A percentile compares a stretch with the other conserved stretches of the same genome.
Evolutionary conservation across 2,329 filamentous ascomycete genomes (phyloP).

Genomic region (Apiospora sp.): DNA sequence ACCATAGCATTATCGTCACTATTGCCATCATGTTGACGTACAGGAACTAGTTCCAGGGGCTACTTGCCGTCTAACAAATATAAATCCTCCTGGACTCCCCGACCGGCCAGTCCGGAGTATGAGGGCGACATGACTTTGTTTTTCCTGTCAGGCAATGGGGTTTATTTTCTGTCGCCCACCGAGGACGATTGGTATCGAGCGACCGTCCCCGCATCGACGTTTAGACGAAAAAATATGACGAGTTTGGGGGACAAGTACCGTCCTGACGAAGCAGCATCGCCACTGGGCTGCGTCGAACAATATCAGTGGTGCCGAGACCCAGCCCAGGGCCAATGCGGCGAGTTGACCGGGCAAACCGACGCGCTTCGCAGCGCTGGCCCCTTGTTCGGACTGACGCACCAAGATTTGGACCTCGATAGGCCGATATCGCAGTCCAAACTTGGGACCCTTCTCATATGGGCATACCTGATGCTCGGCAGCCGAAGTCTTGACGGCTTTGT

Average conservation of each 20-base stretch:
- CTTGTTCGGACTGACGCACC: not conserved
- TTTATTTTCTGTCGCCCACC: constrained; percentile 24
- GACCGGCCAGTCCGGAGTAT: not conserved
- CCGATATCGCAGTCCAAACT: not conserved
- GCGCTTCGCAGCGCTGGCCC: not conserved
- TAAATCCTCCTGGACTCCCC: constrained; percentile 22
- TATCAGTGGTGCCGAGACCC: constrained; percentile 9
- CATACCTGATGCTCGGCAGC: not conserved
- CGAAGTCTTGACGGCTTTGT: not conserved
- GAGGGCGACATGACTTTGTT: constrained; percentile 25
- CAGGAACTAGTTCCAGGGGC: not conserved
- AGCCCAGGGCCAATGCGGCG: not conserved
- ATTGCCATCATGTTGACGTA: constrained; percentile 25
- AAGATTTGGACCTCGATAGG: not conserved
- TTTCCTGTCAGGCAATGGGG: constrained; percentile 32
- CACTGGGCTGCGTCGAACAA: constrained; percentile 13
- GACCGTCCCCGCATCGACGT: not conserved
- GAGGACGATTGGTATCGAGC: constrained; percentile 34
- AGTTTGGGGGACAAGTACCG: too few relatives aligned
- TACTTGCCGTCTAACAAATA: not conserved
- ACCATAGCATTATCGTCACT: constrained; percentile 19
- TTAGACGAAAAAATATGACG: too few relatives aligned
- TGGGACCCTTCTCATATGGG: constrained; percentile 3
- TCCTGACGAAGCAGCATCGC: constrained; percentile 22
- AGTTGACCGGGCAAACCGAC: not conserved